Percentiles rank a stretch among this genome's conserved stretches.
Conservation (phyloP, 176 grass and related monocot genomes). For the Thinopyrum elongatum region DNA sequence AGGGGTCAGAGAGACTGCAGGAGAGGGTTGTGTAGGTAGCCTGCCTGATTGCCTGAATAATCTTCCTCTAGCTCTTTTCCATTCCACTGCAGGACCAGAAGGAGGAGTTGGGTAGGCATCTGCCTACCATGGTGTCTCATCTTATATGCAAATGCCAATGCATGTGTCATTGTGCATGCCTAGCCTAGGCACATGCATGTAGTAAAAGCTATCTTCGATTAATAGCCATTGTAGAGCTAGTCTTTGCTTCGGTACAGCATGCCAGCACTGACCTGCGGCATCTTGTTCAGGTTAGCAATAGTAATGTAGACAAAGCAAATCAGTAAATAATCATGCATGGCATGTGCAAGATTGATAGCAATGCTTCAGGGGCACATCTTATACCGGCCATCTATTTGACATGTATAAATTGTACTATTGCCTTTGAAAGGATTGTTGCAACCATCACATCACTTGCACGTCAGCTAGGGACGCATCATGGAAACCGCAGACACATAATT, state of each 20-base stretch:
- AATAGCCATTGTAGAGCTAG: not conserved
- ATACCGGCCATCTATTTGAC: not conserved
- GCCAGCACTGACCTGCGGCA: not conserved
- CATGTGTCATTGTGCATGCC: slow-evolving; percentile 6
- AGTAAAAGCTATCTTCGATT: not conserved
- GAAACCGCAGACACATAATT: not conserved
- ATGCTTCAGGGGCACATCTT: slow-evolving; percentile 2
- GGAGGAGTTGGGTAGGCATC: slow-evolving; percentile 24
- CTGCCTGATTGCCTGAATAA: not conserved
- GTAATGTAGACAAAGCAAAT: not conserved
- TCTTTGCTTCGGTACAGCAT: not conserved
- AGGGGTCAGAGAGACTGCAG: not conserved
- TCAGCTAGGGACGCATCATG: slow-evolving; percentile 3
- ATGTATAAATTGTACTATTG: not conserved
- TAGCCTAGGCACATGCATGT: slow-evolving; percentile 20
- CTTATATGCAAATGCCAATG: slow-evolving; percentile 34
- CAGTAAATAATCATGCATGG: not conserved
- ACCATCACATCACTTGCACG: slow-evolving; percentile 32
- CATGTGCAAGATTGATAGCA: not conserved
- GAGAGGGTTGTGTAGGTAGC: not conserved
- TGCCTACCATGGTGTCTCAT: slow-evolving; percentile 30
- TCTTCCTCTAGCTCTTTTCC: not conserved
- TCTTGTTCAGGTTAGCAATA: not conserved
- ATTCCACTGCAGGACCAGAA: slow-evolving; percentile 38
- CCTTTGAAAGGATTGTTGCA: not conserved